Conservation (phyloP, 83 land plant genomes). For the Picea abies region DNA sequence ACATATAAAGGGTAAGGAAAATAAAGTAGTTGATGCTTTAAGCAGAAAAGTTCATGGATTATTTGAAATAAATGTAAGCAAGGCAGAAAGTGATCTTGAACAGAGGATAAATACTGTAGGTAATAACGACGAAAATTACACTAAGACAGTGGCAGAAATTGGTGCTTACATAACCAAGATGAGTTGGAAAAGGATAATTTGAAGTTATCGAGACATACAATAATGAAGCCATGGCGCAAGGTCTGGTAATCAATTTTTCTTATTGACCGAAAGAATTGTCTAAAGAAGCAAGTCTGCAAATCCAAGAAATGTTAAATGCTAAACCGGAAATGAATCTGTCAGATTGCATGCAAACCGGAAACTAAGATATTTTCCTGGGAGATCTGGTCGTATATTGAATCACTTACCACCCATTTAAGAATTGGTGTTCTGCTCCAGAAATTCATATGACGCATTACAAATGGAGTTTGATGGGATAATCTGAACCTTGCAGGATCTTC, state of each 20-base stretch:
- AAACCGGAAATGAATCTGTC: background rate
- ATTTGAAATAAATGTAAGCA: no score
- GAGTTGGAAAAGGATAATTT: background rate
- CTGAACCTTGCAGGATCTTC: slow-evolving; percentile 57
- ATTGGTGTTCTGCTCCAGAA: slow-evolving; percentile 38
- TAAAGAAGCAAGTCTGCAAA: slow-evolving; percentile 31
- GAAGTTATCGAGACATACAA: slow-evolving; percentile 24
- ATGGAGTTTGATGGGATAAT: slow-evolving; percentile 47
- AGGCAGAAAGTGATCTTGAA: no score
- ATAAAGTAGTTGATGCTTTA: no score
- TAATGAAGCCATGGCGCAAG: slow-evolving; percentile 56
- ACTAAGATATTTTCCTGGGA: background rate
- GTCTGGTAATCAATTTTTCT: slow-evolving; percentile 54
- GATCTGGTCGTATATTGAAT: no score
- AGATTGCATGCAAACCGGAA: background rate
- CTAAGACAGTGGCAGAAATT: no score
- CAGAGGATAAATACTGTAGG: no score
- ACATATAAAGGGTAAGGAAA: no score
- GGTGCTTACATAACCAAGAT: background rate
- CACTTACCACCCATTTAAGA: slow-evolving; percentile 45
- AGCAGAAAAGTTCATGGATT: no score
- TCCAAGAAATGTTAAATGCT: background rate
- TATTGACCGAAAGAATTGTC: slow-evolving; percentile 35
- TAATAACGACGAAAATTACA: no score
- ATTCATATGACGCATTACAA: slow-evolving; percentile 46